Evolutionary conservation across 2,329 filamentous ascomycete species (phyloP), one percentile per base, ranked within the genome.

Genomic region (Penicillium sp.): DNA sequence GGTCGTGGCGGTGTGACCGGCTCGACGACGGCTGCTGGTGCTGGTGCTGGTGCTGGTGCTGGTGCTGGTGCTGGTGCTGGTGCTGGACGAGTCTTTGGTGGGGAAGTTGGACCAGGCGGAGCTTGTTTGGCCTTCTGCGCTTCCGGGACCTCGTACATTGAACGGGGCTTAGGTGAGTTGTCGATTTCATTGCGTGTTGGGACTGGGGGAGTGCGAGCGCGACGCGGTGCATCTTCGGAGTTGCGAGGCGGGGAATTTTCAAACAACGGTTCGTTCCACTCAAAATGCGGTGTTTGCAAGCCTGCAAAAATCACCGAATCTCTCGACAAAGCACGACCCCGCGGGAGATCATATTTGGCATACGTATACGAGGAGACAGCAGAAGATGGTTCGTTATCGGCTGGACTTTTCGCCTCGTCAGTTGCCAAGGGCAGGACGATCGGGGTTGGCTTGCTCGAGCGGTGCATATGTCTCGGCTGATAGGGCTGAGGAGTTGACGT

Each of bases 351-450:
- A 67, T 92, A 96, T 56, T 90, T 95, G 7, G 91, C 88, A 70
- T 97, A 94, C 14, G 90, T 89, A 70, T 96, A 96, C 0, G 92
- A 91, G 0, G 88, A 82, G 2, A 86, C 83, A 1, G 81, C 80
- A 7, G 78, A 73, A 1, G 67, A 67, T 3, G 69, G 72, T 1
- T 72, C 67, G 13, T 58, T 58, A 34, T 74, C 66, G 13, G 42
- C 43, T 21, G 60, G 59, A 9, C 23, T 36, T 5, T 48, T 58
- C 8, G 63, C 56, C 46, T 62, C 33, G 34, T 70, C 68, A 2
- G 57, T 62, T 7, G 54, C 51, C 7, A 63, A 42, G 2, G 67
- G 66, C 2, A 75, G 58, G 14, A 66, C 52, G 43, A 77, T 75
- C 2, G 74, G 74, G 11, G 66, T 60, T 10, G 69, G 69, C 36